Base-by-base conservation (phyloP, 140 eudicot genomes). In the Senecio squalidus region DNA sequence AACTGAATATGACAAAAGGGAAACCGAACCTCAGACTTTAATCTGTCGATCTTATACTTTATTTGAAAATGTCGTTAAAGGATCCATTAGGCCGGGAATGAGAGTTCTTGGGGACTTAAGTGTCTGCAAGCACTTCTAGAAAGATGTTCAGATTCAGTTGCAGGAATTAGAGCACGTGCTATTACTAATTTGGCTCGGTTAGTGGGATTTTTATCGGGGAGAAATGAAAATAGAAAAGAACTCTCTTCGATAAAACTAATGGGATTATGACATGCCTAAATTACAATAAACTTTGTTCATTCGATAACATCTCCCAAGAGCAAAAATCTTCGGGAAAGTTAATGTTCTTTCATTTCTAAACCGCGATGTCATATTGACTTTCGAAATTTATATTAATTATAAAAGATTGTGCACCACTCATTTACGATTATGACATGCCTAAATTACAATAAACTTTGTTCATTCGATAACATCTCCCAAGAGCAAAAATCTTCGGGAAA, bases 91-190 rank as follows among this genome's bases (percentile, higher is more conserved):
- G n/a, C n/a, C n/a, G 81, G 76, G 33, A 67, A 23, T 41, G 88
- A 69, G 54, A 70, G 68, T 66, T 70, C 86, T 22, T 83, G 94
- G 92, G 90, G 94, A 10, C 51, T 79, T 40, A 84, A 77, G 86
- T 79, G 94, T 68, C 69, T 92, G 60, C 79, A 78, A 75, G 83
- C 83, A 17, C 55, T 92, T 43, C 68, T 84, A 46, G 69, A 67
- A 26, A 83, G 96, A 36, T 92, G 98, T 67, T 77, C 84, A 7
- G 98, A 92, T 87, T 25, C 78, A 41, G 68, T 74, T 60, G 95
- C 83, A 40, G 89, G 79, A 55, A 76, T 87, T 62, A 74, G 96
- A 53, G 96, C 95, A 17, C 72, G 89, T 59, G 95, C 98, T 11
- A 46, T 92, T 55, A 75, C 95, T 17, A 92, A 79, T 73, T 71